These are phyloP conservation scores for Tuber borchii DNA, from an alignment of 495 filamentous ascomycete genomes.

Conservation along the genomic window DNA sequence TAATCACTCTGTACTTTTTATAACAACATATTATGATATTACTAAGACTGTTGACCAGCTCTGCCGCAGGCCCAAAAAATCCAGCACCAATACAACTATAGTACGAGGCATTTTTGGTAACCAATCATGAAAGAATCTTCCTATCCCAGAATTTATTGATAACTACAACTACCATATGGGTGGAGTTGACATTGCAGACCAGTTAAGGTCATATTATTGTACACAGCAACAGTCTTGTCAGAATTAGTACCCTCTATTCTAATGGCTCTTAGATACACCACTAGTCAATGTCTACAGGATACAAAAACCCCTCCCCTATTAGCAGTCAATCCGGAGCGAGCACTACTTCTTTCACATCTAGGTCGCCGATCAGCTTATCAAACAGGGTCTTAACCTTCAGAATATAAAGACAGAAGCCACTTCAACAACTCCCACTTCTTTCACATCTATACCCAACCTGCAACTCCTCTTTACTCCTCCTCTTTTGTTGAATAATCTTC, in stretches of 20 bases:
- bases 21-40: not conserved
- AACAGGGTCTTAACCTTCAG: too few relatives aligned
- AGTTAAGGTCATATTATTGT: constrained; percentile 25
- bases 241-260: constrained; percentile 35
- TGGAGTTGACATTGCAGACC: constrained; percentile 37
- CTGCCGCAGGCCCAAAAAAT: constrained; percentile 2
- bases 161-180: not conserved
- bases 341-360: constrained; percentile 3
- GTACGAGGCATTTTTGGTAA: not conserved
- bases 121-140: not conserved
- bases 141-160: constrained; percentile 11
- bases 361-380: too few relatives aligned
- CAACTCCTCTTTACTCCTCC: too few relatives aligned
- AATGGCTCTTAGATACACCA: constrained; percentile 35
- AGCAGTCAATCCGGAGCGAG: not conserved
- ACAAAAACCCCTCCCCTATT: not conserved
- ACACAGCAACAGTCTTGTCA: constrained; percentile 19
- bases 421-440: too few relatives aligned
- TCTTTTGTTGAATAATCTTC: too few relatives aligned
- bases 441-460: too few relatives aligned
- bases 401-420: too few relatives aligned
- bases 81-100: not conserved
- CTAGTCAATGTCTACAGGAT: constrained; percentile 13
- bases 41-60: not conserved
- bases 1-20: constrained; percentile 2